Percentiles rank a stretch among this genome's conserved stretches.
These are phyloP conservation scores for Eucalyptus paniculata DNA, from an alignment of 345 rosid genomes.

Conservation along the genomic window DNA sequence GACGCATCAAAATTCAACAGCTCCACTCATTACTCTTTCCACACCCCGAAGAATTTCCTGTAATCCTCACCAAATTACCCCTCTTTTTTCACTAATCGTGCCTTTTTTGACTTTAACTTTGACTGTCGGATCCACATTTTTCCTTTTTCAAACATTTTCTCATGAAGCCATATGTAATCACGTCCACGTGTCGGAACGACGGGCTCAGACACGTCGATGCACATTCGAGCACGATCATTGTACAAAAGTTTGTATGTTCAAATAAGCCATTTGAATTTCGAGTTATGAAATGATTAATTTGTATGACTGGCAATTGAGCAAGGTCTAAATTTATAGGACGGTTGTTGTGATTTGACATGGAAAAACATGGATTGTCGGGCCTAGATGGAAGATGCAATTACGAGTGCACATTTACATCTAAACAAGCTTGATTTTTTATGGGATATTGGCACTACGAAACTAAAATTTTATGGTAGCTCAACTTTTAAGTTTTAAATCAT, in stretches of 20 bases:
- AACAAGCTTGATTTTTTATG: neutral
- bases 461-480: neutral
- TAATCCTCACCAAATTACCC: neutral
- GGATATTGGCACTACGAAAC: neutral
- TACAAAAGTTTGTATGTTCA: neutral
- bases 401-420: neutral
- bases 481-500: neutral
- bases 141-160: neutral
- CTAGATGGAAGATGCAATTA: neutral
- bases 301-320: accelerated
- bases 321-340: neutral
- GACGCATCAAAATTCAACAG: neutral
- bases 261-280: neutral
- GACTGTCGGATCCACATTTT: neutral
- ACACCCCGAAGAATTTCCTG: neutral
- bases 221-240: no score
- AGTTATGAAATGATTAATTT: neutral
- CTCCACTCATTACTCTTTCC: slow-evolving; percentile 1
- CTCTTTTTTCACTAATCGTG: no score
- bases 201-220: accelerated
- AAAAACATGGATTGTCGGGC: neutral
- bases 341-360: neutral
- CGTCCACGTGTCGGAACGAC: neutral
- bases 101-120: neutral
- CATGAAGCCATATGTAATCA: neutral